Conservation (phyloP, 108 stramenopile genomes). For the Conticribra weissflogii region DNA sequence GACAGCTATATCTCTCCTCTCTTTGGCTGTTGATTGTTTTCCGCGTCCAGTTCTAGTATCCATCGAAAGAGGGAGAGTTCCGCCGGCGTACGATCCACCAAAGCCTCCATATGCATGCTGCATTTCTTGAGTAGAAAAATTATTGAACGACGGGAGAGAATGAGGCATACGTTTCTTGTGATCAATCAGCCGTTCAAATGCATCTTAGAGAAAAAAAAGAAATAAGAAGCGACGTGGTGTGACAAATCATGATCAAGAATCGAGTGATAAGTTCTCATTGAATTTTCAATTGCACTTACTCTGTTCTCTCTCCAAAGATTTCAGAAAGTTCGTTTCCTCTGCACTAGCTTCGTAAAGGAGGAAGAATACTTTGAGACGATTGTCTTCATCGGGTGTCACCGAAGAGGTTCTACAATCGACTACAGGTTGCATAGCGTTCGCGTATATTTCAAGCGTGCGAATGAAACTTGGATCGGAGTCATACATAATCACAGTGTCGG, state of each 20-base stretch:
- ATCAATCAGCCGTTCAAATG: conserved; percentile 93
- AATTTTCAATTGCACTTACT: too few species aligned
- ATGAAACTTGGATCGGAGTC: conserved; percentile 90
- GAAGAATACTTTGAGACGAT: conserved; percentile 84
- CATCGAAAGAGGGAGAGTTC: conserved; percentile 74
- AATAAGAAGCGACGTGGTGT: too few species aligned
- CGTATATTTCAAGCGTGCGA: conserved; percentile 87
- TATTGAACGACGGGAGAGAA: conserved; percentile 53
- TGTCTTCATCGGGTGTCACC: conserved; percentile 32
- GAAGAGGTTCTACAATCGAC: conserved; percentile 8
- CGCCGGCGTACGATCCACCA: conserved; percentile 71
- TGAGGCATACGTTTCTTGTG: conserved; percentile 92
- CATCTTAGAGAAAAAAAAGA: too few species aligned
- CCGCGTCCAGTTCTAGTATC: conserved; percentile 79
- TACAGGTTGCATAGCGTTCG: conserved; percentile 40
- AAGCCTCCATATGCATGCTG: conserved; percentile 74
- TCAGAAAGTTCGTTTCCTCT: conserved; percentile 93
- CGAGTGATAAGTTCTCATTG: too few species aligned
- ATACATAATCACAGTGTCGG: conserved; percentile 87
- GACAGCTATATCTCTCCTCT: conserved; percentile 85
- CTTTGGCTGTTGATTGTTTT: conserved; percentile 44
- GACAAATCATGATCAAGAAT: too few species aligned
- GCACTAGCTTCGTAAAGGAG: conserved; percentile 92
- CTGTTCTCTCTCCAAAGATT: conserved; percentile 88
- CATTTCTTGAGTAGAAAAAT: conserved; percentile 82